Conservation (phyloP, 371 early-diverging fungal genomes). For the Blakeslea trispora region DNA sequence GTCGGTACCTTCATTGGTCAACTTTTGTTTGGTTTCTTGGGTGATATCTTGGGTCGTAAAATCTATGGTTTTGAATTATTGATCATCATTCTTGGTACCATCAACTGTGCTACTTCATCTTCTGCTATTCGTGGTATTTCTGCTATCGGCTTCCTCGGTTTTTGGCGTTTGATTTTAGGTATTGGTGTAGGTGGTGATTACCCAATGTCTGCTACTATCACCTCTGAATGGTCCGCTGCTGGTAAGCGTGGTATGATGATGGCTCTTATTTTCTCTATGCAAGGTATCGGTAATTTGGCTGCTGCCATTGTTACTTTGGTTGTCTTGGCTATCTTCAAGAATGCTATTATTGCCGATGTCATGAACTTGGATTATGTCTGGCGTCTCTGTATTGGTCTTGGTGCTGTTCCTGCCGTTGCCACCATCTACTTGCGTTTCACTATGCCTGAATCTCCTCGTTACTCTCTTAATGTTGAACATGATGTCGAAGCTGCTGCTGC, state of each 20-base stretch:
- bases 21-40: slow-evolving; percentile 83
- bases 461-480: slow-evolving; percentile 74
- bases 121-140: slow-evolving; percentile 66
- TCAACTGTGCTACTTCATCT: slow-evolving; percentile 80
- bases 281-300: slow-evolving; percentile 86
- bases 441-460: slow-evolving; percentile 94
- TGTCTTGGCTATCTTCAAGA: slow-evolving; percentile 72
- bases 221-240: slow-evolving; percentile 84
- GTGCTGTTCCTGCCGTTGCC: slow-evolving; percentile 80
- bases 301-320: slow-evolving; percentile 74
- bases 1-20: slow-evolving; percentile 87
- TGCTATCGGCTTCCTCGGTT: slow-evolving; percentile 70
- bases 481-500: slow-evolving; percentile 66
- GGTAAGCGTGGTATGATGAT: slow-evolving; percentile 71
- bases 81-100: slow-evolving; percentile 76
- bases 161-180: slow-evolving; percentile 86
- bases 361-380: slow-evolving; percentile 83
- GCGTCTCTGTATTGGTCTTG: slow-evolving; percentile 81
- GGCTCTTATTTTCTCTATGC: slow-evolving; percentile 88
- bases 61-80: slow-evolving; percentile 88
- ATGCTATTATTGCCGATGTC: slow-evolving; percentile 59
- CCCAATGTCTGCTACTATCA: slow-evolving; percentile 82
- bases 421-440: slow-evolving; percentile 89
- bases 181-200: slow-evolving; percentile 89
- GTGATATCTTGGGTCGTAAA: slow-evolving; percentile 82